phyloP scores from a whole-genome alignment of 176 grass and related monocot species.

The Areca catechu region DNA sequence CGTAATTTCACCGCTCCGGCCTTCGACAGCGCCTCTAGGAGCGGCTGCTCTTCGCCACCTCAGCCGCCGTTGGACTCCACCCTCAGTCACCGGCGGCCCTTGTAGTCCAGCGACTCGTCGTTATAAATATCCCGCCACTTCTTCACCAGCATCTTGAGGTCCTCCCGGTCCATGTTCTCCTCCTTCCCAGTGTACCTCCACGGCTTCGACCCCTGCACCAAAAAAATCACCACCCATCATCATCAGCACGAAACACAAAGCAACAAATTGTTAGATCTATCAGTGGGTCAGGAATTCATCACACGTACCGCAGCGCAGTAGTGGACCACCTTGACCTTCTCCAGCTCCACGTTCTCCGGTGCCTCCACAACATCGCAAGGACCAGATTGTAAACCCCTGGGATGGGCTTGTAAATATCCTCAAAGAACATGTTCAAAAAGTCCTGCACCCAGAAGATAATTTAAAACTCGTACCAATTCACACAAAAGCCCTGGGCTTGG shows the following conservation, averaged over 20 bases:
- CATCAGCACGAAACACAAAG: too few relatives aligned
- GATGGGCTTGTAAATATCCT: conserved; percentile 35
- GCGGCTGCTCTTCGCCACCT: conserved; percentile 2
- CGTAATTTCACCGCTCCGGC: conserved; percentile 24
- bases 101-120: conserved; percentile 46
- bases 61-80: neutral
- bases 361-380: conserved; percentile 77
- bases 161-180: too few relatives aligned
- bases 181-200: too few relatives aligned
- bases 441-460: conserved; percentile 29
- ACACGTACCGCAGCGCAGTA: conserved; percentile 64
- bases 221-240: too few relatives aligned
- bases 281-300: too few relatives aligned
- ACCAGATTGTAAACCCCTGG: too few relatives aligned
- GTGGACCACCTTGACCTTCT: conserved; percentile 76
- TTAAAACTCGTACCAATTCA: too few relatives aligned
- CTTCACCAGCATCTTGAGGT: too few relatives aligned
- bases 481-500: too few relatives aligned
- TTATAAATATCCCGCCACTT: too few relatives aligned
- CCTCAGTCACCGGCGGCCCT: neutral
- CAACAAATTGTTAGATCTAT: too few relatives aligned
- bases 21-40: conserved; percentile 22
- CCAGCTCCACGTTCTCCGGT: conserved; percentile 57
- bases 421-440: conserved; percentile 74
- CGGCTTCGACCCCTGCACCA: too few relatives aligned